Percentiles rank a stretch among this genome's conserved stretches.
phyloP scores from a whole-genome alignment of 768 basidiomycete species.

The Podaxis pistillaris region DNA sequence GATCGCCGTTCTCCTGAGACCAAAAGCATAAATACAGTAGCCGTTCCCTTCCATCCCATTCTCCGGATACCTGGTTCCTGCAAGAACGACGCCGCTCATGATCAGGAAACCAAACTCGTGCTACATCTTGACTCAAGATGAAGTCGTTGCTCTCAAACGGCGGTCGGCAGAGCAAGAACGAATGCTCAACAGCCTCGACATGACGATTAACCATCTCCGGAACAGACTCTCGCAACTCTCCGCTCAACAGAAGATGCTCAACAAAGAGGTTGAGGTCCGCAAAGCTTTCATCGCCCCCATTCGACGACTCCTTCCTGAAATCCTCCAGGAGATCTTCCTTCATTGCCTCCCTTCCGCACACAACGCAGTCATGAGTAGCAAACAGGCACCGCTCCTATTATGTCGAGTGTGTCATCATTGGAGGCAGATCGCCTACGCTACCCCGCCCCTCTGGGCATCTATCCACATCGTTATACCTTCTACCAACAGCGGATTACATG shows the following conservation, averaged over 20 bases:
- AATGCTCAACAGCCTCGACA: background rate
- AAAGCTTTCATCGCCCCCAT: slow-evolving; percentile 11
- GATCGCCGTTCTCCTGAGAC: no score
- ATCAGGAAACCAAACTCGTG: no score
- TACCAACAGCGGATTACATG: no score
- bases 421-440: slow-evolving; percentile 17
- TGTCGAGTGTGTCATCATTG: slow-evolving; percentile 18
- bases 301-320: slow-evolving; percentile 19
- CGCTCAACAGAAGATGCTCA: background rate
- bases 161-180: background rate
- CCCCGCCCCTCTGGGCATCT: slow-evolving; percentile 18
- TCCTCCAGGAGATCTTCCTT: slow-evolving; percentile 22
- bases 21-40: no score
- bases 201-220: background rate
- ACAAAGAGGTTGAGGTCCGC: background rate
- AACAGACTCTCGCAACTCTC: background rate
- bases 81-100: no score
- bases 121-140: background rate
- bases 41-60: no score
- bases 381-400: slow-evolving; percentile 18
- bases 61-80: no score
- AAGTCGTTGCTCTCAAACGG: background rate
- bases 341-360: slow-evolving; percentile 16
- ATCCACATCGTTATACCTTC: slow-evolving; percentile 19
- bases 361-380: slow-evolving; percentile 15